These are phyloP conservation scores for Kondoa malvinella DNA, from an alignment of 768 basidiomycete species.

Conservation along the genomic window DNA sequence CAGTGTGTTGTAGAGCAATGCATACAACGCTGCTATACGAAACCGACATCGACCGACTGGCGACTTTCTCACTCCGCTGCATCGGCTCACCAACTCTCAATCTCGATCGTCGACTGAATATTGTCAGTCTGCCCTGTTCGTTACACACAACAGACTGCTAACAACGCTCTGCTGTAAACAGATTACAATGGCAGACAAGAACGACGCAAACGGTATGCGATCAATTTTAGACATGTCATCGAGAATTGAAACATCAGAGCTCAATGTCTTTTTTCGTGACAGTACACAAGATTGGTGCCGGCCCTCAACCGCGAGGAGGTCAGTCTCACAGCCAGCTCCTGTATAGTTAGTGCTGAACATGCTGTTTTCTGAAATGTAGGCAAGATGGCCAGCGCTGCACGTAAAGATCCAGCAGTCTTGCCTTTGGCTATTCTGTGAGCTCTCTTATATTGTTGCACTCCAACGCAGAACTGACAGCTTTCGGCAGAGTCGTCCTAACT, in stretches of 20 bases:
- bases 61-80: too few relatives aligned
- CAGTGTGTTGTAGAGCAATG: too few relatives aligned
- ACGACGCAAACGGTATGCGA: neutral
- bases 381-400: neutral
- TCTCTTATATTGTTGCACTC: neutral
- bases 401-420: neutral
- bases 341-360: neutral
- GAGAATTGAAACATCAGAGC: neutral
- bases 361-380: neutral
- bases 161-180: neutral
- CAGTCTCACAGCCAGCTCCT: neutral
- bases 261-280: neutral
- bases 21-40: too few relatives aligned
- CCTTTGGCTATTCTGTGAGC: neutral
- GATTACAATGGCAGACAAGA: neutral
- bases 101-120: neutral
- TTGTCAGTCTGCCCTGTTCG: neutral
- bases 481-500: neutral
- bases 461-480: neutral
- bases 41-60: too few relatives aligned
- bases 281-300: neutral
- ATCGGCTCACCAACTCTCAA: too few relatives aligned
- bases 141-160: neutral
- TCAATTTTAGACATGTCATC: neutral
- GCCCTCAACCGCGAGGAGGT: neutral